A percentile compares a stretch with the other conserved stretches of the same genome.
Evolutionary conservation across 1,139 yeast genomes (phyloP).

Genomic region (Scheffersomyces quercinus): DNA sequence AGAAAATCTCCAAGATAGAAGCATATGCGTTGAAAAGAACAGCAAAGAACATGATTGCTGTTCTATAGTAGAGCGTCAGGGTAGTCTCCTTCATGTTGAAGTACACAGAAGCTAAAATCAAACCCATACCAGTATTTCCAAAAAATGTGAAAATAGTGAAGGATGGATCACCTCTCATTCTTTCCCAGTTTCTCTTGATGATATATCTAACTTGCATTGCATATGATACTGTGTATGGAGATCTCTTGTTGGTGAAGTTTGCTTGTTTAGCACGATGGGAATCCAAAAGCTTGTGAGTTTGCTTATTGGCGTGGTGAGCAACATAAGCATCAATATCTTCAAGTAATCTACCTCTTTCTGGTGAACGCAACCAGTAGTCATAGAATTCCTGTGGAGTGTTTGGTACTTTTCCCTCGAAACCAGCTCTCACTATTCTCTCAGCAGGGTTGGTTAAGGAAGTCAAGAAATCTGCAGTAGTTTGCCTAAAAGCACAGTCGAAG

Average conservation of each 20-base stretch:
- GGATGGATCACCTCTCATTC: conserved; percentile 32
- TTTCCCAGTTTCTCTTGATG: conserved; percentile 26
- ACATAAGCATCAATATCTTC: conserved; percentile 20
- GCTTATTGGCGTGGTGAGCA: conserved; percentile 5
- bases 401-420: conserved; percentile 41
- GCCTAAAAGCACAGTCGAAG: conserved; percentile 34
- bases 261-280: conserved; percentile 34
- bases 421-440: conserved; percentile 58
- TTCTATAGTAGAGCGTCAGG: conserved; percentile 55
- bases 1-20: conserved; percentile 58
- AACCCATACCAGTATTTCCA: conserved; percentile 32
- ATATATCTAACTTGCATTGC: conserved; percentile 34
- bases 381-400: conserved; percentile 27
- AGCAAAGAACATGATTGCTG: conserved; percentile 59
- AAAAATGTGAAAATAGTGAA: conserved; percentile 25
- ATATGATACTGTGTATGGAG: conserved; percentile 37
- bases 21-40: conserved; percentile 58
- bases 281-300: conserved; percentile 12
- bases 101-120: conserved; percentile 50
- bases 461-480: conserved; percentile 35
- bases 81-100: conserved; percentile 51
- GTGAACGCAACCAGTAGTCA: conserved; percentile 25
- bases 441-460: conserved; percentile 76
- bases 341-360: conserved; percentile 15
- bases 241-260: conserved; percentile 21